Percentiles rank a stretch among this genome's conserved stretches.
Evolutionary conservation across 108 stramenopile genomes (phyloP).

Genomic region (Pseudonitzschia multistriata): DNA sequence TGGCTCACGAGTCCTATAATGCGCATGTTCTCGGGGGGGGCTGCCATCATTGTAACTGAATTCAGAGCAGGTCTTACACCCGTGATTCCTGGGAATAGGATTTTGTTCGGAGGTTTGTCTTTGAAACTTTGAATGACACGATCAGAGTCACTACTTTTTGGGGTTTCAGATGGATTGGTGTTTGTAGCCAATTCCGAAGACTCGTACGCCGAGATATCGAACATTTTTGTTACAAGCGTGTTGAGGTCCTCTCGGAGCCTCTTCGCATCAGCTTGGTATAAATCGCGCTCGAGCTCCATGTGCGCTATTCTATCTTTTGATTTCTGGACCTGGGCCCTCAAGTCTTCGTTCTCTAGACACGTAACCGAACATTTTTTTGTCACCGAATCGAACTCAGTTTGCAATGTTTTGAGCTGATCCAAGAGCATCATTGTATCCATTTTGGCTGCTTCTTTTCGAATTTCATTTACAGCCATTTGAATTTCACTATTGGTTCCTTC

Average conservation of each 20-base stretch:
- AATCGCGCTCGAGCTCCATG: slow-evolving; percentile 40
- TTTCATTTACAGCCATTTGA: slow-evolving; percentile 34
- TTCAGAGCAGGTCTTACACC: neutral
- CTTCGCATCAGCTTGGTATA: slow-evolving; percentile 38
- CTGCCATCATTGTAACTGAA: neutral
- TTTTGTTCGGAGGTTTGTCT: neutral
- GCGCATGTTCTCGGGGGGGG: neutral
- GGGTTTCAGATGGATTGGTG: neutral
- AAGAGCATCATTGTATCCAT: slow-evolving; percentile 38
- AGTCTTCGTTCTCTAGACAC: slow-evolving; percentile 23
- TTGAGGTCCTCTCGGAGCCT: slow-evolving; percentile 35
- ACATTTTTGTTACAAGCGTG: slow-evolving; percentile 37
- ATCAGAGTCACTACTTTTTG: neutral
- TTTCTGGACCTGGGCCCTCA: slow-evolving; percentile 17
- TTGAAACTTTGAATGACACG: neutral
- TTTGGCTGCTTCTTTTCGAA: slow-evolving; percentile 42
- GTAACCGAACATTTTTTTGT: slow-evolving; percentile 17
- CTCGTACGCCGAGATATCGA: slow-evolving; percentile 31
- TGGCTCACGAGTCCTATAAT: neutral
- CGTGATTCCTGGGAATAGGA: neutral
- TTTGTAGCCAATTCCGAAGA: neutral
- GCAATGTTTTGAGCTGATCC: slow-evolving; percentile 39
- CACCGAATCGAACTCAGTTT: slow-evolving; percentile 27
- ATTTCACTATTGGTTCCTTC: slow-evolving; percentile 31
- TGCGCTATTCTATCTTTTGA: slow-evolving; percentile 25